Evolutionary conservation across 108 stramenopile species (phyloP), one percentile per base, ranked within the genome.

Genomic region (Tribonema minus): DNA sequence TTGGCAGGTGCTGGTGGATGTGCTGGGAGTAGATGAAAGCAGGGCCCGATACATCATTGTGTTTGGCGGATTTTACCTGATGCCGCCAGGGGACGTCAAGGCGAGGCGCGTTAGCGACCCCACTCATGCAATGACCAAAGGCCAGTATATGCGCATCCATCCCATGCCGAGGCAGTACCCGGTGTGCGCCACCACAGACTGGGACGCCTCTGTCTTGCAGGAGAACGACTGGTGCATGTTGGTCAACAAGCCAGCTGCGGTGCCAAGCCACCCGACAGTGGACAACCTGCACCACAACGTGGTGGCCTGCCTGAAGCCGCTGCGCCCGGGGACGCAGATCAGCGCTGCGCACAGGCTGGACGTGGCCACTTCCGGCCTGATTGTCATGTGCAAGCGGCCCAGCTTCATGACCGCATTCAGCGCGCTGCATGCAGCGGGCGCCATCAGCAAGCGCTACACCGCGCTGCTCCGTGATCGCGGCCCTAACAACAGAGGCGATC

Each of bases 271-370:
- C 25, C 37, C 64, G 2, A 75, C 74, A 0, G 64, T 75, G 23
- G 74, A 75, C 65, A 75, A 75, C 54, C 26, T n/a, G 27, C 32
- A 9, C 28, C 59, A 75, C 59, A 75, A 75, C 28, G 33, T 75
- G 54, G 37, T 66, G 3, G 40, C 40, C 27, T 62, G 40, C 9
- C 29, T 75, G 28, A 64, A 63, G 65, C 29, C 15, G 0, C 1
- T 46, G 27, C 30, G 65, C 12, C 74, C 74, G 26, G 58, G 37
- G n/a, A 46, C 58, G 41, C 60, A 76, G 28, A 26, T 67, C 31
- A 29, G 7, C 3, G 32, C 64, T 1, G 63, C 74, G 6, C 74
- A 76, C 32, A 36, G 74, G 4, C 74, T 76, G 0, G 74, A 76
- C 36, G 41, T 67, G 3, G 74, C 64, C 66, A 76, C 74, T 5